A percentile compares a stretch with the other conserved stretches of the same genome.
These are phyloP conservation scores for Trichoderma gracile DNA, from an alignment of 2,329 filamentous ascomycete genomes.

Conservation along the genomic window DNA sequence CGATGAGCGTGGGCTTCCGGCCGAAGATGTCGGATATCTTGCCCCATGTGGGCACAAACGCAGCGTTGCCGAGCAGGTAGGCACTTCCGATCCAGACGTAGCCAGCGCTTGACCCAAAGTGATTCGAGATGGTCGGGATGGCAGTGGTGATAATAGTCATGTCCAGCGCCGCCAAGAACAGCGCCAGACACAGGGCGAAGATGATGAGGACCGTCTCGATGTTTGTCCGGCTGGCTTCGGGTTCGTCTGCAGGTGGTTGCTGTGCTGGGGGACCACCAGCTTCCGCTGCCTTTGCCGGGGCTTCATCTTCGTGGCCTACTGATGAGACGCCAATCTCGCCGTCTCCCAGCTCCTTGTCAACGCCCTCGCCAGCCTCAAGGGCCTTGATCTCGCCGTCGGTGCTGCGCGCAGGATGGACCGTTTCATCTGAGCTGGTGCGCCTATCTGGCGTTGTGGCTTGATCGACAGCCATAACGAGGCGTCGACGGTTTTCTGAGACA, in stretches of 20 bases:
- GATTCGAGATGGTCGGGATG: slow-evolving; percentile 62
- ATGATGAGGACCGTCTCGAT: slow-evolving; percentile 45
- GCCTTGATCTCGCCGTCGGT: slow-evolving; percentile 19
- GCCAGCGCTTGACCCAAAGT: slow-evolving; percentile 66
- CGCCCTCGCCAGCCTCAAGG: slow-evolving; percentile 5
- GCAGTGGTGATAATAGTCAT: slow-evolving; percentile 67
- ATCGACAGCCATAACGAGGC: slow-evolving; percentile 19
- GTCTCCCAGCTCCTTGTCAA: neutral
- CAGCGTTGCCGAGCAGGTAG: slow-evolving; percentile 70
- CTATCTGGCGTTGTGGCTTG: slow-evolving; percentile 28
- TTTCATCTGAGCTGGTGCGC: slow-evolving; percentile 36
- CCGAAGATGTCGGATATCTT: slow-evolving; percentile 61
- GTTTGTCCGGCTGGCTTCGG: slow-evolving; percentile 42
- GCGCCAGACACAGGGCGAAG: slow-evolving; percentile 44
- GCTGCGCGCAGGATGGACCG: slow-evolving; percentile 34
- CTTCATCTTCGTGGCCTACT: slow-evolving; percentile 26
- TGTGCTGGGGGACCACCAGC: slow-evolving; percentile 17
- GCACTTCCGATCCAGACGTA: slow-evolving; percentile 79
- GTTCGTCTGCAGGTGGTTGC: slow-evolving; percentile 29
- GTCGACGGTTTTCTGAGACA: neutral
- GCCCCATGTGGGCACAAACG: slow-evolving; percentile 69
- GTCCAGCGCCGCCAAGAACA: slow-evolving; percentile 58
- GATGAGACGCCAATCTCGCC: slow-evolving; percentile 12
- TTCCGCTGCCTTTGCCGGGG: slow-evolving; percentile 2
- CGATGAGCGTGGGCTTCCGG: slow-evolving; percentile 55